Evolutionary conservation across 495 filamentous ascomycete species (phyloP), one percentile per base, ranked within the genome.

Genomic region (Neohortaea acidophila): DNA sequence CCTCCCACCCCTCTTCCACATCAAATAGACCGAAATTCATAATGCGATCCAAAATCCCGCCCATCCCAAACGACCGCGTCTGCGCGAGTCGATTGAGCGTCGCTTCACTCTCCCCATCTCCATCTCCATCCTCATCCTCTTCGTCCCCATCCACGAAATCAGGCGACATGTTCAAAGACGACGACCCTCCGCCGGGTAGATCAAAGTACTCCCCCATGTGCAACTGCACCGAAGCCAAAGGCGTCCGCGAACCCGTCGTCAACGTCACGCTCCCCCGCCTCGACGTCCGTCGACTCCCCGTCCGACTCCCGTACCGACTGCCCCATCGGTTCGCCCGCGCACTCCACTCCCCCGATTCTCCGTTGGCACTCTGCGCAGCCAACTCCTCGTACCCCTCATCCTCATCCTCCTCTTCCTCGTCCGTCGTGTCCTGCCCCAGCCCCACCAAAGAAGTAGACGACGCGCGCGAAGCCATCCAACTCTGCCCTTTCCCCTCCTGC

Each of bases 21-120:
- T 75, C 71, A 55, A 89, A 87, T 13, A 89, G 57, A 12, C 74
- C 79, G 69, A 82, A 84, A 5, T 75, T 77, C 25, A 85, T 68
- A 41, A 85, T 49, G 32, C 69, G 66, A 47, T 81, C 81, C 45
- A 94, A 66, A 74, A 78, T 84, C 8, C 70, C 67, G 0, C 78
- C 78, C n/a, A 85, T 57, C 3, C 79, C 76, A 37, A 73, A 75
- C 29, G 69, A 71, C 32, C 21, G 19, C 21, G 17, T 20, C n/a
- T n/a, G n/a, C n/a, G n/a, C n/a, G n/a, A n/a, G n/a, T n/a, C 67
- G 67, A 41, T 72, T 64, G 37, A 66, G 56, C 17, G 75, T 66
- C 12, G 77, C 57, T 20, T 69, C 69, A 2, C 43, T 47, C 34
- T 47, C 56, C 12, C 32, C 45, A 21, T 56, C 55, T 11, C 39